phyloP scores from a whole-genome alignment of 2,329 filamentous ascomycete genomes.

The Colletotrichum caudatum region DNA sequence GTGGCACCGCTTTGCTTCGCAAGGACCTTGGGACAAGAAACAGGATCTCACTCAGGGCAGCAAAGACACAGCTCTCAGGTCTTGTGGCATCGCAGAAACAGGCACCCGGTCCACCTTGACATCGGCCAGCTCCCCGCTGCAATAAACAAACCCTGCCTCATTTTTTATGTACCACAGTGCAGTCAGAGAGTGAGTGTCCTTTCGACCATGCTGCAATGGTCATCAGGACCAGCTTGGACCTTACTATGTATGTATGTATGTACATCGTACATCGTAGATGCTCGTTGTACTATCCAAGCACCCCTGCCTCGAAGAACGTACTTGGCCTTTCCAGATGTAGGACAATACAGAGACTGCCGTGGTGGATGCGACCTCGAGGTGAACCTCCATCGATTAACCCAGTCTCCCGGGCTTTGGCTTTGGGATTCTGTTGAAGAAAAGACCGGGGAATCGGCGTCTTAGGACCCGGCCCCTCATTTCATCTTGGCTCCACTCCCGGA shows the following conservation, averaged over 20 bases:
- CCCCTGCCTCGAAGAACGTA: not conserved
- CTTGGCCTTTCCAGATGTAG: not conserved
- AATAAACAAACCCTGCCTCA: not conserved
- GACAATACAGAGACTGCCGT: not conserved
- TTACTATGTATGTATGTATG: not conserved
- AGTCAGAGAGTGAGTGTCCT: not conserved
- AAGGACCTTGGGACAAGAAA: constrained; percentile 8
- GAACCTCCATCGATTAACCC: not conserved
- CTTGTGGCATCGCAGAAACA: not conserved
- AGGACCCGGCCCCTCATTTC: constrained; percentile 23
- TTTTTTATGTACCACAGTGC: not conserved
- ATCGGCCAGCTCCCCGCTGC: constrained; percentile 28
- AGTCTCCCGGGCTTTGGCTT: constrained; percentile 10
- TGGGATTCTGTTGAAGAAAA: constrained; percentile 13
- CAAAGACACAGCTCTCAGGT: not conserved
- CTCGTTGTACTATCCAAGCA: not conserved
- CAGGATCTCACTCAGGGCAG: not conserved
- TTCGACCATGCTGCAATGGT: not conserved
- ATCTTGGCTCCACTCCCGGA: constrained; percentile 19
- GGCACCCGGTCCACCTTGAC: not conserved
- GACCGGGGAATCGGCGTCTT: constrained; percentile 15
- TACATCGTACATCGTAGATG: too few species aligned
- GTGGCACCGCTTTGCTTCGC: constrained; percentile 16
- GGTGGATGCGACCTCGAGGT: not conserved
- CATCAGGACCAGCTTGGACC: not conserved